These are phyloP conservation scores for Suillus placidus DNA, from an alignment of 768 basidiomycete genomes.

Conservation along the genomic window DNA sequence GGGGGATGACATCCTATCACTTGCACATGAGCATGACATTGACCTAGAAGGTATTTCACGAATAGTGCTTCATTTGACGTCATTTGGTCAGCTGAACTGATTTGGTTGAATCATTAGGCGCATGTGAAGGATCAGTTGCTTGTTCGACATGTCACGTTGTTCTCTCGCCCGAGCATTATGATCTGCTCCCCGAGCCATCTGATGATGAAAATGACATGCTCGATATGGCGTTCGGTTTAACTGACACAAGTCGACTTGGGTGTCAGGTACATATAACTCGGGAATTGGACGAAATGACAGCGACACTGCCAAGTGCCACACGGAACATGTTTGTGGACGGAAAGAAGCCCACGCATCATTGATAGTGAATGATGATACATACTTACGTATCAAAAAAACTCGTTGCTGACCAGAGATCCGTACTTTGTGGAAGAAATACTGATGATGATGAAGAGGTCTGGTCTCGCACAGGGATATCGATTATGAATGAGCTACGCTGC, in stretches of 20 bases:
- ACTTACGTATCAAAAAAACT: neutral
- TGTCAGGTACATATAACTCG: constrained; percentile 79
- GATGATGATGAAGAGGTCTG: neutral
- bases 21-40: constrained; percentile 95
- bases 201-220: constrained; percentile 99
- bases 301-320: constrained; percentile 87
- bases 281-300: constrained; percentile 83
- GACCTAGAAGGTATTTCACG: constrained; percentile 82
- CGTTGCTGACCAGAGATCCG: neutral
- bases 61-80: neutral
- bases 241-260: constrained; percentile 86
- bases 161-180: constrained; percentile 77
- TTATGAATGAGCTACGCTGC: neutral
- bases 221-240: constrained; percentile 96
- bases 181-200: constrained; percentile 86
- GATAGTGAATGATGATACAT: neutral
- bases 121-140: constrained; percentile 95
- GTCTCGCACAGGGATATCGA: neutral
- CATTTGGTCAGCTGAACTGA: neutral
- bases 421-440: neutral
- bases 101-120: constrained; percentile 54
- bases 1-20: constrained; percentile 87
- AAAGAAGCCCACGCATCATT: constrained; percentile 56
- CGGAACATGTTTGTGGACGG: constrained; percentile 98
- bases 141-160: constrained; percentile 99